Evolutionary conservation across 116 monocot species (phyloP).

Genomic region (Trichopus zeylanicus): DNA sequence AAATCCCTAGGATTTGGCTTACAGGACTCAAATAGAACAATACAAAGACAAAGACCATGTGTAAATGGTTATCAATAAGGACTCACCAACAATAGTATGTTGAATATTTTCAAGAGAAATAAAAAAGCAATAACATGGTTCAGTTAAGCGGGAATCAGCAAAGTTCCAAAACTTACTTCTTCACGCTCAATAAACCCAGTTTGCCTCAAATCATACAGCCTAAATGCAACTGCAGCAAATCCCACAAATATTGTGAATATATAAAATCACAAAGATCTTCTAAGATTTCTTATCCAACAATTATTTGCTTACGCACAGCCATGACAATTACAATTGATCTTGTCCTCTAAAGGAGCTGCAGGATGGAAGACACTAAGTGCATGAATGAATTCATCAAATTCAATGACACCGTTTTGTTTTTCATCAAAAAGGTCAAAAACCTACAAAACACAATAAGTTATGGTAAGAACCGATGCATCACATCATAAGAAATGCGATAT

Average conservation of each 20-base stretch:
- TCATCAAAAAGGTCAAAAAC: conserved; percentile 91
- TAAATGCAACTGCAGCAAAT: conserved; percentile 59
- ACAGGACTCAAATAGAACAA: too few species aligned
- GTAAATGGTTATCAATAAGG: too few species aligned
- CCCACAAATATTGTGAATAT: not conserved
- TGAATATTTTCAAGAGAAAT: too few species aligned
- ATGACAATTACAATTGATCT: conserved; percentile 52
- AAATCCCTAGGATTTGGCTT: too few species aligned
- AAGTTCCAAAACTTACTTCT: conserved; percentile 46
- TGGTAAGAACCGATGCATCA: not conserved
- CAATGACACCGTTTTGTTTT: conserved; percentile 79
- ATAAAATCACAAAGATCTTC: not conserved
- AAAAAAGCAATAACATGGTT: too few species aligned
- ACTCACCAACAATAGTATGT: too few species aligned
- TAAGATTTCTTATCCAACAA: not conserved
- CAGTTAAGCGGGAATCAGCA: too few species aligned
- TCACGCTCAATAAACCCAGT: conserved; percentile 81
- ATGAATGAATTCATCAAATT: conserved; percentile 83
- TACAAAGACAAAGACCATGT: too few species aligned
- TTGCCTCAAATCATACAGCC: conserved; percentile 69
- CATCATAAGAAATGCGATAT: too few species aligned
- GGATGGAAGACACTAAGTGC: conserved; percentile 83
- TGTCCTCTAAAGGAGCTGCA: conserved; percentile 62
- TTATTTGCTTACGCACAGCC: not conserved
- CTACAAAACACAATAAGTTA: conserved; percentile 16